These are phyloP conservation scores for Hygrophorus pudorinus DNA, from an alignment of 768 basidiomycete species.

Conservation along the genomic window DNA sequence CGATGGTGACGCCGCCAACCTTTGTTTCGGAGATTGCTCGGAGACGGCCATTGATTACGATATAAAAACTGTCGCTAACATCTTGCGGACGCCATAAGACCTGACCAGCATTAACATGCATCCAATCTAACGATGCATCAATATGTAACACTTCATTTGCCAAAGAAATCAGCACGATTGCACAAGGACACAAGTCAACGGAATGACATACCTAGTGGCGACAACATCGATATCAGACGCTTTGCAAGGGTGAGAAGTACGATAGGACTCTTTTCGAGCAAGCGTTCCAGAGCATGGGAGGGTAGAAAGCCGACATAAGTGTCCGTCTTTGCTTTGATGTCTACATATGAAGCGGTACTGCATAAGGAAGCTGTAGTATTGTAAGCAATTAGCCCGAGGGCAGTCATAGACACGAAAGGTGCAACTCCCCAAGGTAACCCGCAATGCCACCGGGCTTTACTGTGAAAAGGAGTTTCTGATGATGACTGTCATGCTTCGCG, in stretches of 20 bases:
- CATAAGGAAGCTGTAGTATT: constrained; percentile 65
- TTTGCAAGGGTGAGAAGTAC: constrained; percentile 93
- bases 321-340: constrained; percentile 95
- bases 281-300: constrained; percentile 74
- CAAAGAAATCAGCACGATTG: constrained; percentile 3
- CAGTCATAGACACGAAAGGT: background rate
- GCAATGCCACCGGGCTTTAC: constrained; percentile 97
- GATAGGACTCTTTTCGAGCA: constrained; percentile 91
- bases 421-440: constrained; percentile 71
- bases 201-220: constrained; percentile 64
- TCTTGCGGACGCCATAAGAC: constrained; percentile 91
- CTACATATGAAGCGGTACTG: constrained; percentile 89
- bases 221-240: constrained; percentile 88
- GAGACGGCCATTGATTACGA: constrained; percentile 94
- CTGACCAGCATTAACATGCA: constrained; percentile 93
- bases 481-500: constrained; percentile 15
- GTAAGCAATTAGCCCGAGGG: background rate
- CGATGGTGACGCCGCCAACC: constrained; percentile 66
- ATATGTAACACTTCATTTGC: constrained; percentile 74
- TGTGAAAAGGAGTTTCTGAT: constrained; percentile 76
- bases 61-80: constrained; percentile 90
- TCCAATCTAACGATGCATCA: constrained; percentile 95
- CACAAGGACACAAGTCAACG: background rate
- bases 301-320: constrained; percentile 97
- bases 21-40: constrained; percentile 81